Evolutionary conservation across 106 monocot species (phyloP).

Genomic region (Apostasia ramifera): DNA sequence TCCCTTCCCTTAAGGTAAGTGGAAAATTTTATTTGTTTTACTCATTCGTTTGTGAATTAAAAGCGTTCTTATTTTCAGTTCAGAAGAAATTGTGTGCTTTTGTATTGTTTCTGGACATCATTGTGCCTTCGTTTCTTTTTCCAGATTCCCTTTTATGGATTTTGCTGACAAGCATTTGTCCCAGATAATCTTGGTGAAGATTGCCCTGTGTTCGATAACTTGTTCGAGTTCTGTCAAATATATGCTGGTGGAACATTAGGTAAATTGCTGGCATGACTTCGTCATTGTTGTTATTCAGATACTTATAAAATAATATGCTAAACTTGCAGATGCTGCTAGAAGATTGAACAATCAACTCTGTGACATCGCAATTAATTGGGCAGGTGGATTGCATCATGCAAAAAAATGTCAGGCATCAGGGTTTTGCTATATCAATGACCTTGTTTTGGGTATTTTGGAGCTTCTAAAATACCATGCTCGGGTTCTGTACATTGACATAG

Average conservation of each 20-base stretch:
- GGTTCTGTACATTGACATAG: slow-evolving; percentile 94
- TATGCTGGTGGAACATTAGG: slow-evolving; percentile 98
- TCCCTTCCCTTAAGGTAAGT: no score
- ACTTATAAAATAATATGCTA: not conserved
- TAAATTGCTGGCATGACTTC: slow-evolving; percentile 11
- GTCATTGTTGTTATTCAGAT: slow-evolving; percentile 8
- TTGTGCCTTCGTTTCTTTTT: not conserved
- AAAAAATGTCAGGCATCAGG: slow-evolving; percentile 96
- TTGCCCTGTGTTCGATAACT: slow-evolving; percentile 95
- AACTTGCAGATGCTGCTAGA: slow-evolving; percentile 74
- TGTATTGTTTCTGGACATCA: no score
- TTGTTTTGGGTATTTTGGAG: slow-evolving; percentile 91
- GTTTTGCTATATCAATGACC: slow-evolving; percentile 98
- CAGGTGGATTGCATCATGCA: slow-evolving; percentile 97
- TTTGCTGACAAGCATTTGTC: slow-evolving; percentile 11
- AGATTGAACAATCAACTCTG: slow-evolving; percentile 83
- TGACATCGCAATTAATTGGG: slow-evolving; percentile 98
- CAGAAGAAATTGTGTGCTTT: no score
- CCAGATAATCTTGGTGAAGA: slow-evolving; percentile 96
- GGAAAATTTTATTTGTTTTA: no score
- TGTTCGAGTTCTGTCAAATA: slow-evolving; percentile 98
- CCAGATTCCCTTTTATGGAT: slow-evolving; percentile 3
- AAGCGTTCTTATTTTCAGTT: no score
- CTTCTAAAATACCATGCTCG: slow-evolving; percentile 97
- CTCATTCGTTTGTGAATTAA: no score